Conservation (phyloP, 2,329 filamentous ascomycete species). For the Trichoderma arundinaceum region DNA sequence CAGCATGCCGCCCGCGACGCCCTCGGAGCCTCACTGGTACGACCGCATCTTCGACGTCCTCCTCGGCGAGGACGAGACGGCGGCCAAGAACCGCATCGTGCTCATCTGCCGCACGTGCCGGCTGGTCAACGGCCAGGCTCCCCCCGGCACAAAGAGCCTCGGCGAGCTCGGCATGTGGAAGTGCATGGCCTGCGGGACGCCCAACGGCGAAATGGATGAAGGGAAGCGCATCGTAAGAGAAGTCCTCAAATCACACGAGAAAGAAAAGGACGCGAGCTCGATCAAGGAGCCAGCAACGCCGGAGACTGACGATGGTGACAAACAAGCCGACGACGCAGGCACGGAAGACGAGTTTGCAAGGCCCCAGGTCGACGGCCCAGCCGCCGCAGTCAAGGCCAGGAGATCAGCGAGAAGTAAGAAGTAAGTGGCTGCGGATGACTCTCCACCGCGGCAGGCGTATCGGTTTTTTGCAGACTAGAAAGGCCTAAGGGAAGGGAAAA, state of each 20-base stretch:
- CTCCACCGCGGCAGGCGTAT: constrained; percentile 26
- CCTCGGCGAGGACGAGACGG: constrained; percentile 92
- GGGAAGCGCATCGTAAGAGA: constrained; percentile 73
- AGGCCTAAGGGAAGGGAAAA: constrained; percentile 28
- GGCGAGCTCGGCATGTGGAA: constrained; percentile 86
- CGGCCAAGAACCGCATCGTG: constrained; percentile 86
- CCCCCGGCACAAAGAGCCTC: constrained; percentile 77
- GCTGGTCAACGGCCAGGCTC: constrained; percentile 93
- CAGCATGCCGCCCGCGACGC: constrained; percentile 14
- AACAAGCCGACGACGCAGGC: constrained; percentile 32
- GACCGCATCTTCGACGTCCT: constrained; percentile 91
- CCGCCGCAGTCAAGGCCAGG: constrained; percentile 23
- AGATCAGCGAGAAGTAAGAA: constrained; percentile 25
- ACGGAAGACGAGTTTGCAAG: constrained; percentile 29
- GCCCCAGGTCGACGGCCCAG: constrained; percentile 10
- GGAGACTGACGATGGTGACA: constrained; percentile 33
- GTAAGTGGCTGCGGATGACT: constrained; percentile 17
- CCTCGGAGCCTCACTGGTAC: constrained; percentile 76
- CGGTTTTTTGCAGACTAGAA: constrained; percentile 14
- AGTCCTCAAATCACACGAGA: constrained; percentile 50
- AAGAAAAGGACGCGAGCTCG: constrained; percentile 25
- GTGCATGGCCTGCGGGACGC: constrained; percentile 80
- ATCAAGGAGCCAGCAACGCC: constrained; percentile 35
- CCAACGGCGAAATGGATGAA: constrained; percentile 84
- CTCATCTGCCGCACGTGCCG: constrained; percentile 83